Evolutionary conservation across 139 green algal species (phyloP), one percentile per base, ranked within the genome.

Genomic region (Chlamydomonas sphaeroides): DNA sequence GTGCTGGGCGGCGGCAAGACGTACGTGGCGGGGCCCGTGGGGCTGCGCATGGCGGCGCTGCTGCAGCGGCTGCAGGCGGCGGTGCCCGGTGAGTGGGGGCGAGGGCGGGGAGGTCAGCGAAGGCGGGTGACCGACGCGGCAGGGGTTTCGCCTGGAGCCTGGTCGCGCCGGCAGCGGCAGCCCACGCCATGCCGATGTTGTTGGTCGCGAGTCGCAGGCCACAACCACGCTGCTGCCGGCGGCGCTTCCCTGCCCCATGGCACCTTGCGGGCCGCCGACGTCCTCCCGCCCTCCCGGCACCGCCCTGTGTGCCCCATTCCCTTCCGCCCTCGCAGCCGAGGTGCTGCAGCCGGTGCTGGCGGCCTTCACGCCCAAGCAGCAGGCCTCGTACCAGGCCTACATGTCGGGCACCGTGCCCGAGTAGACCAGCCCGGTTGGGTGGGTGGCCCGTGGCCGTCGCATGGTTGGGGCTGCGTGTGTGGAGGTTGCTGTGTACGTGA

Each of bases 1-100:
- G 87, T 91, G 62, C 79, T 87, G 35, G 85, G 79, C 20, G 75
- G 53, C 69, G 86, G 86, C 56, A 88, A 81, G n/a, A 70, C 65
- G 20, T 83, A 85, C 10, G 80, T 88, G 32, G 70, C 76, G 8
- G 88, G 82, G 20, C 79, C 84, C 2, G 84, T 85, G 56, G 80
- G 88, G 30, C 57, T 82, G 79, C 79, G 78, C 7, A 57, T 73
- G 59, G 82, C 82, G 30, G 53, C 63, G n/a, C 82, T 86, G 71
- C 86, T 90, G 65, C 59, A 57, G 6, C 53, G 77, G 53, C 35
- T 88, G 51, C 86, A 88, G 53, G 33, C 28, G 39, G 74, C 68
- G 15, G 76, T 87, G 36, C 77, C 77, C 25, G 67, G 83, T 83
- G 35, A 42, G 65, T 67, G 77, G 3, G 49, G 33, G 30, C 49